These are phyloP conservation scores for Cytospora mali DNA, from an alignment of 2,329 filamentous ascomycete genomes.

Conservation along the genomic window DNA sequence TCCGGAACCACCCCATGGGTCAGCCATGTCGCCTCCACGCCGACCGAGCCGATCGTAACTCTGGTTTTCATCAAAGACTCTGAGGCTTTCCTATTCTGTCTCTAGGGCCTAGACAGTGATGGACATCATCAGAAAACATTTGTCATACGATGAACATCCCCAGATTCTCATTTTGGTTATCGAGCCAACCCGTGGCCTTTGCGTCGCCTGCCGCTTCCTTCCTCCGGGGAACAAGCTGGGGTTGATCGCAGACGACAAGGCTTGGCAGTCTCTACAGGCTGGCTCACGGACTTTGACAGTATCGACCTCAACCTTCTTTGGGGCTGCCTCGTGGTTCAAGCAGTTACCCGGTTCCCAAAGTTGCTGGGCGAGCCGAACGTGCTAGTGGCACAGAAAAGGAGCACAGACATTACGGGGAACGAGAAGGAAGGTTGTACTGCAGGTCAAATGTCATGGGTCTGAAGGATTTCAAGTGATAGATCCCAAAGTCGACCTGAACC, in stretches of 20 bases:
- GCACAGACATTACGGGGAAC: neutral
- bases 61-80: slow-evolving; percentile 6
- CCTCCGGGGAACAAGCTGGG: slow-evolving; percentile 16
- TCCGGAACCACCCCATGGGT: slow-evolving; percentile 7
- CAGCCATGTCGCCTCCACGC: slow-evolving; percentile 11
- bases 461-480: neutral
- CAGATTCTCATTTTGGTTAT: slow-evolving; percentile 11
- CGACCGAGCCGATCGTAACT: slow-evolving; percentile 1
- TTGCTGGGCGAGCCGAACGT: neutral
- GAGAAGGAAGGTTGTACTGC: neutral
- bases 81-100: neutral
- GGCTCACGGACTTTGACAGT: slow-evolving; percentile 15
- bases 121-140: slow-evolving; percentile 1
- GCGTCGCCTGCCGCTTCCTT: slow-evolving; percentile 10
- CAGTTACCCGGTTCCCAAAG: neutral
- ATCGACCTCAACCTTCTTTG: slow-evolving; percentile 2
- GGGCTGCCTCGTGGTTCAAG: neutral
- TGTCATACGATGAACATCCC: slow-evolving; percentile 11
- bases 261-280: slow-evolving; percentile 2
- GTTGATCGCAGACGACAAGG: slow-evolving; percentile 3
- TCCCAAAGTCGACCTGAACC: neutral
- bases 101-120: neutral
- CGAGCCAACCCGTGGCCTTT: slow-evolving; percentile 16
- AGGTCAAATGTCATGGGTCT: neutral
- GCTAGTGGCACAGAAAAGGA: neutral